Evolutionary conservation across 2,329 filamentous ascomycete genomes (phyloP).

Genomic region (Zasmidium angulare): DNA sequence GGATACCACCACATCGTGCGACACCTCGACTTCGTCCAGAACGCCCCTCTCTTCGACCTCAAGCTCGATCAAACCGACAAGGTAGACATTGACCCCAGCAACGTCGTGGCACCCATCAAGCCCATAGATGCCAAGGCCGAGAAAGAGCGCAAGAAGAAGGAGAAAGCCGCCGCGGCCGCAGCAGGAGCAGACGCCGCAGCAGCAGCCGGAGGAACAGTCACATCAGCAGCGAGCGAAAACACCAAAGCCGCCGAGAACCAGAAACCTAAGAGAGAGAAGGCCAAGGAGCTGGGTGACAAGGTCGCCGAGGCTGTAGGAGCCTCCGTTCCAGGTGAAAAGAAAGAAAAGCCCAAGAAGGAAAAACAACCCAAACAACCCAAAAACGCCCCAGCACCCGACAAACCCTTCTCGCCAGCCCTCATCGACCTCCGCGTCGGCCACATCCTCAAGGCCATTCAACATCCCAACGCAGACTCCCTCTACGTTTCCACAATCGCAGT

Average conservation of each 20-base stretch:
- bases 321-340: conserved; percentile 45
- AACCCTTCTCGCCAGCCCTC: conserved; percentile 76
- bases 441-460: conserved; percentile 92
- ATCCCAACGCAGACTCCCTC: conserved; percentile 94
- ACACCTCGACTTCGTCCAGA: conserved; percentile 92
- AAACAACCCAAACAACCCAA: conserved; percentile 75
- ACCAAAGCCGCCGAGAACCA: conserved; percentile 45
- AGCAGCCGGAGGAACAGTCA: conserved; percentile 41
- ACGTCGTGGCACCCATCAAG: conserved; percentile 84
- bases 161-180: conserved; percentile 67
- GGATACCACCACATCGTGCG: conserved; percentile 90
- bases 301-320: conserved; percentile 47
- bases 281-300: conserved; percentile 50
- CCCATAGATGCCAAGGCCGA: conserved; percentile 88
- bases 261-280: conserved; percentile 42
- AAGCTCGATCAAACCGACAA: conserved; percentile 71
- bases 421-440: conserved; percentile 97
- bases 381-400: conserved; percentile 61
- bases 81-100: conserved; percentile 73
- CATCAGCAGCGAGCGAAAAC: conserved; percentile 41
- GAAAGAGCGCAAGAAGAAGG: conserved; percentile 95
- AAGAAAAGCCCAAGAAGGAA: conserved; percentile 82
- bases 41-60: conserved; percentile 70
- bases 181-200: conserved; percentile 54
- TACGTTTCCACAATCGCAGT: conserved; percentile 95